These are phyloP conservation scores for Cryptococcus sp. DNA, from an alignment of 1,284 basidiomycete genomes.

Conservation along the genomic window DNA sequence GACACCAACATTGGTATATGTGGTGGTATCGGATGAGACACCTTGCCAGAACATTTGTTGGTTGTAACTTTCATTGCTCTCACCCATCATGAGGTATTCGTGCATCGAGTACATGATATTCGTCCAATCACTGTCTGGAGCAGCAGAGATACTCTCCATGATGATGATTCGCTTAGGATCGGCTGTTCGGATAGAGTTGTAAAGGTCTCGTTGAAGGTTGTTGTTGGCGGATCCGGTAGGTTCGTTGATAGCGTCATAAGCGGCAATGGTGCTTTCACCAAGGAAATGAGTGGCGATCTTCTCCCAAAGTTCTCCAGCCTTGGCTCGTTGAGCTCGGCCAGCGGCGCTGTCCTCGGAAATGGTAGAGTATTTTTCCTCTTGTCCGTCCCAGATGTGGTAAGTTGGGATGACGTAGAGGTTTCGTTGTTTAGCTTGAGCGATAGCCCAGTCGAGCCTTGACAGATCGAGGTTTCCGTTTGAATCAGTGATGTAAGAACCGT, in stretches of 20 bases:
- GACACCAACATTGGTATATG: slow-evolving; percentile 7
- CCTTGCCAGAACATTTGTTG: slow-evolving; percentile 4
- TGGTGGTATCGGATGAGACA: not conserved
- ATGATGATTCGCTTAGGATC: slow-evolving; percentile 35
- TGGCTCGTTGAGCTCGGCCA: slow-evolving; percentile 20
- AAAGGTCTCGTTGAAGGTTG: slow-evolving; percentile 33
- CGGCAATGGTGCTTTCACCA: slow-evolving; percentile 28
- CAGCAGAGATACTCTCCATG: slow-evolving; percentile 27
- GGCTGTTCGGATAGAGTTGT: slow-evolving; percentile 29
- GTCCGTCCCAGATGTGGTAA: slow-evolving; percentile 38
- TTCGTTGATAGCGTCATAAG: slow-evolving; percentile 37
- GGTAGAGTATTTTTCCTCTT: slow-evolving; percentile 28
- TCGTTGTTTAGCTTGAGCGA: slow-evolving; percentile 27
- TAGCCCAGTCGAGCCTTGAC: slow-evolving; percentile 32
- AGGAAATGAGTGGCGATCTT: slow-evolving; percentile 28
- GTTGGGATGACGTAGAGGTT: slow-evolving; percentile 32
- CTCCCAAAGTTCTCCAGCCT: slow-evolving; percentile 27
- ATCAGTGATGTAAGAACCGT: slow-evolving; percentile 24
- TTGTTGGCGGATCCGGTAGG: slow-evolving; percentile 32
- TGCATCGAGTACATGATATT: slow-evolving; percentile 38
- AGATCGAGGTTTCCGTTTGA: slow-evolving; percentile 17
- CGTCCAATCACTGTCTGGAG: slow-evolving; percentile 34
- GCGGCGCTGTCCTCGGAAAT: slow-evolving; percentile 31
- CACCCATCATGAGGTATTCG: slow-evolving; percentile 33
- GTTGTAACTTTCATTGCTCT: slow-evolving; percentile 6